Conservation (phyloP, 495 filamentous ascomycete species). For the Penicillium argentinense region DNA sequence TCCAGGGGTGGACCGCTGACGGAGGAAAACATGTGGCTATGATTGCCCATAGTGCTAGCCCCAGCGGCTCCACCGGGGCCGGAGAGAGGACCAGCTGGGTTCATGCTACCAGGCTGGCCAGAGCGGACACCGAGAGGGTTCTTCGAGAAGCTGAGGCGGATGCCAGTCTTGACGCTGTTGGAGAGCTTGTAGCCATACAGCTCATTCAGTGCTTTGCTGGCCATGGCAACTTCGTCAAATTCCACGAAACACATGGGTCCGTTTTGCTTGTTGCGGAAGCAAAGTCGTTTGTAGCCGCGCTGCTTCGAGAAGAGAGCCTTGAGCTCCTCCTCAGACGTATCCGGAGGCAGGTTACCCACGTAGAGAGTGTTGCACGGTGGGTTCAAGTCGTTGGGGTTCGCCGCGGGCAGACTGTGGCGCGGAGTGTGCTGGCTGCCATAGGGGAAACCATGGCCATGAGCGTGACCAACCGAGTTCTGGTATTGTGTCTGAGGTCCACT, state of each 20-base stretch:
- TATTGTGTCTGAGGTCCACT: slow-evolving; percentile 59
- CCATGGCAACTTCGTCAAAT: slow-evolving; percentile 92
- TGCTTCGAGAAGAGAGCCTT: slow-evolving; percentile 94
- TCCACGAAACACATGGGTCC: slow-evolving; percentile 99
- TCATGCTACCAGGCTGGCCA: slow-evolving; percentile 61
- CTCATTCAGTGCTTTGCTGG: slow-evolving; percentile 89
- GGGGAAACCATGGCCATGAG: slow-evolving; percentile 53
- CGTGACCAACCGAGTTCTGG: slow-evolving; percentile 58
- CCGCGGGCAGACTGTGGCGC: slow-evolving; percentile 77
- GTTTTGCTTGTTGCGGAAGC: slow-evolving; percentile 96
- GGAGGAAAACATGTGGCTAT: slow-evolving; percentile 62
- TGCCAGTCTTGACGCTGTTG: slow-evolving; percentile 94
- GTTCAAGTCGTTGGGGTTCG: slow-evolving; percentile 95
- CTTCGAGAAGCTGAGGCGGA: slow-evolving; percentile 97
- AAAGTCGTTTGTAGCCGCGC: slow-evolving; percentile 93
- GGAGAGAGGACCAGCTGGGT: slow-evolving; percentile 47
- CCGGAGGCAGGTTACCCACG: slow-evolving; percentile 91
- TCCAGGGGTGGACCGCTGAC: slow-evolving; percentile 76
- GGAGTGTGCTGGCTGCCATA: slow-evolving; percentile 58
- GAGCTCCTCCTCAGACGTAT: slow-evolving; percentile 94
- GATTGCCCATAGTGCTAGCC: slow-evolving; percentile 53
- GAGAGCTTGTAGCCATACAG: slow-evolving; percentile 86
- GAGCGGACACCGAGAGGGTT: slow-evolving; percentile 93
- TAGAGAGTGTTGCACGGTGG: slow-evolving; percentile 98
- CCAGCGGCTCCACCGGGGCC: slow-evolving; percentile 49